Evolutionary conservation across 495 filamentous ascomycete genomes (phyloP).

Genomic region (Penicillium canariense): DNA sequence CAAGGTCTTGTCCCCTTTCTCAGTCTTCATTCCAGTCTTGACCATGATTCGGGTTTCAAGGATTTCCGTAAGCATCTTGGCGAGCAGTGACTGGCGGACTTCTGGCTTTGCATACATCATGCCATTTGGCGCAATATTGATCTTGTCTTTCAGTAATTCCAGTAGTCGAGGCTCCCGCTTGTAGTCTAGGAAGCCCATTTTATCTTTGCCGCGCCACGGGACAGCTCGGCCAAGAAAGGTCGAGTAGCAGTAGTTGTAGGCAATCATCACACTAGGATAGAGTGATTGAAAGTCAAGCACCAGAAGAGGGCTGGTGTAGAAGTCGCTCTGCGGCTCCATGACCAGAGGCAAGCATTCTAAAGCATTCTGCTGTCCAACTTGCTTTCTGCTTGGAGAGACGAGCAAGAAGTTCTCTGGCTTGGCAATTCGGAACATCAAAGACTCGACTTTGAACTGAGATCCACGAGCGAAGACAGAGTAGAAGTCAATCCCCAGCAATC

Average conservation of each 20-base stretch:
- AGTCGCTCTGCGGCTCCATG: slow-evolving; percentile 95
- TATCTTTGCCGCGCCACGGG: slow-evolving; percentile 84
- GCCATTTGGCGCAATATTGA: slow-evolving; percentile 94
- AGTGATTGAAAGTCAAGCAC: slow-evolving; percentile 96
- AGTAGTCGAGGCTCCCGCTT: slow-evolving; percentile 69
- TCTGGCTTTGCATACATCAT: slow-evolving; percentile 89
- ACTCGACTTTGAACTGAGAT: slow-evolving; percentile 98
- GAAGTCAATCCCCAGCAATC: slow-evolving; percentile 92
- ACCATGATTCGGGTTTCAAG: slow-evolving; percentile 98
- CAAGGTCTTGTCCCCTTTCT: slow-evolving; percentile 84
- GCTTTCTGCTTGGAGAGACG: slow-evolving; percentile 83
- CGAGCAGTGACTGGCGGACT: slow-evolving; percentile 84
- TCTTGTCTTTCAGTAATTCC: slow-evolving; percentile 74
- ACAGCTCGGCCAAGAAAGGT: slow-evolving; percentile 86
- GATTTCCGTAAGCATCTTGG: slow-evolving; percentile 96
- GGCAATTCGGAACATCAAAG: slow-evolving; percentile 96
- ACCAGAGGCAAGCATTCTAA: slow-evolving; percentile 93
- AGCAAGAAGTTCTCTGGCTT: slow-evolving; percentile 95
- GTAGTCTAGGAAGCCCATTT: slow-evolving; percentile 92
- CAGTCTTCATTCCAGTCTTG: slow-evolving; percentile 92
- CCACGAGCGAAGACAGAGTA: slow-evolving; percentile 91
- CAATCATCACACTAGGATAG: slow-evolving; percentile 98
- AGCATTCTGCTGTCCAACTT: slow-evolving; percentile 92
- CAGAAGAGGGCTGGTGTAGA: slow-evolving; percentile 85
- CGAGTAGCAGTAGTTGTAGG: slow-evolving; percentile 99